Conservation (phyloP, 148 eudicot species). For the Cornus florida region DNA sequence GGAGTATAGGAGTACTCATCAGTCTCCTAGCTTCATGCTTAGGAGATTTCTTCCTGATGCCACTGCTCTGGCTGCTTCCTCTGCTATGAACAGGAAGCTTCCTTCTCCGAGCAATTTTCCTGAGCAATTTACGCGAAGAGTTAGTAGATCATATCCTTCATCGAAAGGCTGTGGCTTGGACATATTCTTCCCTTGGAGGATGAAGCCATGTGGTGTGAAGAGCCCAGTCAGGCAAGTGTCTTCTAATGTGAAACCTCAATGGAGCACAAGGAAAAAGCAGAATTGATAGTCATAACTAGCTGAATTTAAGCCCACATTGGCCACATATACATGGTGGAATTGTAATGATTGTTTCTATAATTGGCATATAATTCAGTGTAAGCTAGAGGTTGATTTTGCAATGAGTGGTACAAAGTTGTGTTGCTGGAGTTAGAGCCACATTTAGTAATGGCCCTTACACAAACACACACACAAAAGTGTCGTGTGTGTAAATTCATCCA, state of each 20-base stretch:
- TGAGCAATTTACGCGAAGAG: slow-evolving; percentile 5
- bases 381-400: too few species aligned
- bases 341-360: background rate
- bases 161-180: slow-evolving; percentile 60
- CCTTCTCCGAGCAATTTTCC: background rate
- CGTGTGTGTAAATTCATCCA: too few species aligned
- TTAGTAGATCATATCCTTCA: slow-evolving; percentile 27
- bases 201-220: slow-evolving; percentile 42
- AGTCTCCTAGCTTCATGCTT: slow-evolving; percentile 57
- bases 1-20: slow-evolving; percentile 6
- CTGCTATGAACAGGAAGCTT: slow-evolving; percentile 15
- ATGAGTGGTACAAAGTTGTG: too few species aligned
- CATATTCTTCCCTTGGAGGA: slow-evolving; percentile 57
- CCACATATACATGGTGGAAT: background rate
- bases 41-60: slow-evolving; percentile 75
- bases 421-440: too few species aligned
- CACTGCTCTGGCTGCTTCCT: slow-evolving; percentile 55
- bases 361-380: background rate
- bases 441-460: too few species aligned
- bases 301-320: background rate
- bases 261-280: slow-evolving; percentile 21
- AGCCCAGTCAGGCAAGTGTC: slow-evolving; percentile 41
- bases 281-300: background rate
- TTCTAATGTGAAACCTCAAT: slow-evolving; percentile 31
- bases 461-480: too few species aligned